phyloP scores from a whole-genome alignment of 2,329 filamentous ascomycete species.

The Sarocladiaceae sp. region DNA sequence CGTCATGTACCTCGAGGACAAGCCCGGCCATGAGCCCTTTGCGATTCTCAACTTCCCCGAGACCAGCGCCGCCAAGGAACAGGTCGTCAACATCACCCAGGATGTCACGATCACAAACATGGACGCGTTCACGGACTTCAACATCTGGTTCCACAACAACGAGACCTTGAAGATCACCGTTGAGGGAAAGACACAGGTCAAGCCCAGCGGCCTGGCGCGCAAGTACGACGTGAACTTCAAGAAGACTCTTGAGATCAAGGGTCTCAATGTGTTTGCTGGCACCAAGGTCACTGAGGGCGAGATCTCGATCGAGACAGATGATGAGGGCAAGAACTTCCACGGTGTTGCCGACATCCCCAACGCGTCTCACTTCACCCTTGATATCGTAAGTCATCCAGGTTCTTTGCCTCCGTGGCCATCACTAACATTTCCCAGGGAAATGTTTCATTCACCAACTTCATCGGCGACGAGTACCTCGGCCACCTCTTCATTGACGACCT shows the following conservation, averaged over 20 bases:
- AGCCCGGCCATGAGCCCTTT: slow-evolving; percentile 43
- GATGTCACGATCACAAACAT: slow-evolving; percentile 40
- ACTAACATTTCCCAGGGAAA: slow-evolving; percentile 45
- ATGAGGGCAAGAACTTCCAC: slow-evolving; percentile 55
- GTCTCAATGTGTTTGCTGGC: slow-evolving; percentile 52
- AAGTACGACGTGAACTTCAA: slow-evolving; percentile 50
- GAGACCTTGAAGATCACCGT: slow-evolving; percentile 47
- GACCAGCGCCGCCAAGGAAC: slow-evolving; percentile 42
- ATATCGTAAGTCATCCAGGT: slow-evolving; percentile 46
- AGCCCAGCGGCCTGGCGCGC: slow-evolving; percentile 43
- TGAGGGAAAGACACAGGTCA: slow-evolving; percentile 46
- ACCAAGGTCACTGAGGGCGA: slow-evolving; percentile 46
- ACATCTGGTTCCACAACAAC: slow-evolving; percentile 47
- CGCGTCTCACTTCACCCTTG: slow-evolving; percentile 57
- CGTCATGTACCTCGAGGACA: slow-evolving; percentile 51
- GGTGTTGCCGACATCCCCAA: slow-evolving; percentile 60
- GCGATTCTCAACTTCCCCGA: slow-evolving; percentile 47
- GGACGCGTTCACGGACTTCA: slow-evolving; percentile 50
- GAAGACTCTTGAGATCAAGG: slow-evolving; percentile 48
- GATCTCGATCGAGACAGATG: slow-evolving; percentile 29
- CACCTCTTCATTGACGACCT: slow-evolving; percentile 55
- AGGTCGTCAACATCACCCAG: slow-evolving; percentile 50
- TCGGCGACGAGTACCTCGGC: slow-evolving; percentile 49
- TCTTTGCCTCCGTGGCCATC: not conserved
- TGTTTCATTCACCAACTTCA: slow-evolving; percentile 54